Percentiles rank a stretch among this genome's conserved stretches.
Evolutionary conservation across 2,329 filamentous ascomycete genomes (phyloP).

Genomic region (Colletotrichum godetiae): DNA sequence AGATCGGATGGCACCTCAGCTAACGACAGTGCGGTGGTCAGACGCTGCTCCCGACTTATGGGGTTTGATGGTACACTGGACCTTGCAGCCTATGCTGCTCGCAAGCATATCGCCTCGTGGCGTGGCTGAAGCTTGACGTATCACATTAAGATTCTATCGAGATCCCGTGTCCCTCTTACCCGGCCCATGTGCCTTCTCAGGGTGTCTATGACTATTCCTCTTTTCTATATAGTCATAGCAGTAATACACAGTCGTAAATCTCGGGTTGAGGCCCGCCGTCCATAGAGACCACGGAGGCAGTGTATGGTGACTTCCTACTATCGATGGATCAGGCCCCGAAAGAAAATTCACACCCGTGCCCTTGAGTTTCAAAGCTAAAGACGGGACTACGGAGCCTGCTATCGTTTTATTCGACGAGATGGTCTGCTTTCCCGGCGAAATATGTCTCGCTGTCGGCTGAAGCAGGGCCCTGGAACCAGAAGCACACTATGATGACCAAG

Average conservation of each 20-base stretch:
- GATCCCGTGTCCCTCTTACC: slow-evolving; percentile 81
- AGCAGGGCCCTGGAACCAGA: too few relatives aligned
- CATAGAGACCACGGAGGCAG: slow-evolving; percentile 71
- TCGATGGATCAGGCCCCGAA: slow-evolving; percentile 66
- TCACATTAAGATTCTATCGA: slow-evolving; percentile 58
- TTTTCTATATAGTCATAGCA: slow-evolving; percentile 76
- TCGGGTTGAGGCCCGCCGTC: slow-evolving; percentile 70
- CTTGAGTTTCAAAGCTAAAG: slow-evolving; percentile 43
- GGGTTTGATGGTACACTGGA: slow-evolving; percentile 55
- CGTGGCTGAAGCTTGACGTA: slow-evolving; percentile 41
- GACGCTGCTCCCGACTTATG: slow-evolving; percentile 31
- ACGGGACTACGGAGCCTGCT: neutral
- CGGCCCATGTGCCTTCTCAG: slow-evolving; percentile 81
- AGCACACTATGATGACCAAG: too few relatives aligned
- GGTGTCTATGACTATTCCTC: slow-evolving; percentile 69
- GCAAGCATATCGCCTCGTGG: slow-evolving; percentile 42
- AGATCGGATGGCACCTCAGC: slow-evolving; percentile 20
- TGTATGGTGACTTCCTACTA: slow-evolving; percentile 74
- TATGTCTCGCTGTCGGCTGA: too few relatives aligned
- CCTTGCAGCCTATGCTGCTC: slow-evolving; percentile 39
- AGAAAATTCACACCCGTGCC: slow-evolving; percentile 59
- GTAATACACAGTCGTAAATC: slow-evolving; percentile 80
- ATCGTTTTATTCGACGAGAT: neutral
- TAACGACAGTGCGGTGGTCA: neutral
- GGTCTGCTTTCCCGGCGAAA: too few relatives aligned